phyloP scores from a whole-genome alignment of 208 protist species.

The Leishmania martiniquensis region DNA sequence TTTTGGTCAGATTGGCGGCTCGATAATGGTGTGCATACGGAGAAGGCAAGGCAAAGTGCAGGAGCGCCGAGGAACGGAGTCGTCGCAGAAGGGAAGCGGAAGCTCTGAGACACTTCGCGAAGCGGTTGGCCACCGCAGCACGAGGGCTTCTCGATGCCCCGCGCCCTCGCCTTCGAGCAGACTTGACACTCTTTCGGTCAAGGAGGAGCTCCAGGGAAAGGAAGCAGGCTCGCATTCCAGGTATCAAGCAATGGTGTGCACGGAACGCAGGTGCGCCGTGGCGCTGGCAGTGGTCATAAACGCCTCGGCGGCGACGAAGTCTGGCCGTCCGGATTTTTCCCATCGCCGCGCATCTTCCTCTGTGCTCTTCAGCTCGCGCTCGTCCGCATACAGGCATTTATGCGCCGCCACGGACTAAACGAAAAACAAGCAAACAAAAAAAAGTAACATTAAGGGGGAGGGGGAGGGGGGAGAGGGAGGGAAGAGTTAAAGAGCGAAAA shows the following conservation, averaged over 20 bases:
- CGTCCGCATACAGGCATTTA: neutral
- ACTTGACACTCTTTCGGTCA: neutral
- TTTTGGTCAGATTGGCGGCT: neutral
- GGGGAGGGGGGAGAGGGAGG: no score
- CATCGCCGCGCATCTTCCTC: neutral
- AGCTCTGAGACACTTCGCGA: neutral
- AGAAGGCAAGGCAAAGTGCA: neutral
- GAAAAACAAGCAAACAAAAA: no score
- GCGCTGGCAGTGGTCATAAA: neutral
- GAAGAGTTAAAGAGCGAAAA: no score
- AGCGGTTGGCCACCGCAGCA: neutral
- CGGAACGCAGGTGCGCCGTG: no score
- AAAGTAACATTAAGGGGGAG: no score
- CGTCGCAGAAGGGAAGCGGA: neutral
- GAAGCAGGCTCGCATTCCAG: neutral
- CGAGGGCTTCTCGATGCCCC: neutral
- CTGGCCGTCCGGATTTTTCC: neutral
- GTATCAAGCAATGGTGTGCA: neutral
- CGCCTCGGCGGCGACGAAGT: neutral
- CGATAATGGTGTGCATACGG: neutral
- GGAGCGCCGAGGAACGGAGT: neutral
- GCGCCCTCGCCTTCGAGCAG: neutral
- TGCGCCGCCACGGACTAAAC: neutral
- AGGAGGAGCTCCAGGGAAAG: neutral
- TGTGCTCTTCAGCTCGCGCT: neutral